Base-by-base conservation (phyloP, 179 eudicot genomes). In the Gypsophila paniculata region DNA sequence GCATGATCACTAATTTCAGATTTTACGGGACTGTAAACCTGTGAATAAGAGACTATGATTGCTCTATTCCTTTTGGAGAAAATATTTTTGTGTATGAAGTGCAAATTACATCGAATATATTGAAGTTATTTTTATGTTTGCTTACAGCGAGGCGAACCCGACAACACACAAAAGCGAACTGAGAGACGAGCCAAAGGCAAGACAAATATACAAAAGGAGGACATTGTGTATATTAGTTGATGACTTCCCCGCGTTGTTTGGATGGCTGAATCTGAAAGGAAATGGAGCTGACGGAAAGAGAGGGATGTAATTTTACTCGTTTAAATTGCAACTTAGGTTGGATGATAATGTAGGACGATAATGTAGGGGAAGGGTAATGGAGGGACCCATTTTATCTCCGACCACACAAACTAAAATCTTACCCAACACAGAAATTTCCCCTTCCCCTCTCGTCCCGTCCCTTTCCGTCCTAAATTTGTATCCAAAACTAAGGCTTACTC, bases 131-230 rank as follows among this genome's bases (percentile, higher is more conserved):
- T 34, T 48, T 46, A 9, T 60, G 25, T 62, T 63, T 39, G 57
- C 36, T 71, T 61, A 69, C 84, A 93, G 98, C 82, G 88, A 73
- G 96, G 91, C 54, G 82, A 89, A 85, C 87, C 96, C 3, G 96
- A 86, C 60, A 82, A 77, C 70, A 78, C 69, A 1, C 80, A 70
- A 44, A 78, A 73, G 29, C 74, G 73, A 53, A 76, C 39, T 44
- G 75, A 68, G 48, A 88, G 82, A 73, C 81, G 85, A 39, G 88
- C 86, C 64, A 88, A 80, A 72, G 96, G 86, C 58, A 87, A 87
- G 81, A 85, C 82, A 84, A 80, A 85, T 18, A 38, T 91, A 26
- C 54, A 67, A 18, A 86, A 89, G 70, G 90, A 89, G 54, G 96
- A 86, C 79, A 80, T 90, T n/a, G 12, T 78, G 70, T 82, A 72